These are phyloP conservation scores for Rhizopogon roseolus DNA, from an alignment of 768 basidiomycete genomes.

Conservation along the genomic window DNA sequence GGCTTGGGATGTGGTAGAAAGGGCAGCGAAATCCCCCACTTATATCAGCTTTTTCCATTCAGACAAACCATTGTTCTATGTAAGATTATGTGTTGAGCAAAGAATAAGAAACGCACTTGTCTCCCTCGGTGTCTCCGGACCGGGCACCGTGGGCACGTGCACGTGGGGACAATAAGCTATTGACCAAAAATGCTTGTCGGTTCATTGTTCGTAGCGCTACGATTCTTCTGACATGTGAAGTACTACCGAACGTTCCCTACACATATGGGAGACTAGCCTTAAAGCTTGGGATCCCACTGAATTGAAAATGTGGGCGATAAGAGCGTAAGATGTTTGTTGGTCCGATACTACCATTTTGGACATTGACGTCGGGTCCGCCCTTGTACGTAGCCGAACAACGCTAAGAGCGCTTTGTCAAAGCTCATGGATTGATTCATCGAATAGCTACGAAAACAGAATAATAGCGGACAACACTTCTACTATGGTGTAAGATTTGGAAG, in stretches of 20 bases:
- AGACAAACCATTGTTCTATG: conserved; percentile 14
- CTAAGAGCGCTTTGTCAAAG: not conserved
- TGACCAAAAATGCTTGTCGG: not conserved
- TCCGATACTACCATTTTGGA: not conserved
- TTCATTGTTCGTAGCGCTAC: not conserved
- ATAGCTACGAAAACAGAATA: not conserved
- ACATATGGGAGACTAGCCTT: too few relatives aligned
- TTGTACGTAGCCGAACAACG: not conserved
- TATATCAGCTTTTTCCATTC: conserved; percentile 14
- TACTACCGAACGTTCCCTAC: too few relatives aligned
- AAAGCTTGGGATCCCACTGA: not conserved
- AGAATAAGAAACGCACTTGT: not conserved
- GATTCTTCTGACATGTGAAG: too few relatives aligned
- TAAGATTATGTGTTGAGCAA: not conserved
- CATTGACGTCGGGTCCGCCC: too few relatives aligned
- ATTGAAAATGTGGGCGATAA: not conserved
- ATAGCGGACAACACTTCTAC: not conserved
- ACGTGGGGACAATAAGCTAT: conserved; percentile 10
- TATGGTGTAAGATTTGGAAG: not conserved
- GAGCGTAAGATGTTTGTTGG: not conserved
- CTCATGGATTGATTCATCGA: not conserved
- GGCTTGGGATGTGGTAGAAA: not conserved
- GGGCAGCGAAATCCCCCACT: conserved; percentile 1
- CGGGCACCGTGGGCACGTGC: too few relatives aligned
- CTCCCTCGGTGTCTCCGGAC: too few relatives aligned